These are phyloP conservation scores for Phanerochaete carnosa DNA, from an alignment of 768 basidiomycete genomes.

Conservation along the genomic window DNA sequence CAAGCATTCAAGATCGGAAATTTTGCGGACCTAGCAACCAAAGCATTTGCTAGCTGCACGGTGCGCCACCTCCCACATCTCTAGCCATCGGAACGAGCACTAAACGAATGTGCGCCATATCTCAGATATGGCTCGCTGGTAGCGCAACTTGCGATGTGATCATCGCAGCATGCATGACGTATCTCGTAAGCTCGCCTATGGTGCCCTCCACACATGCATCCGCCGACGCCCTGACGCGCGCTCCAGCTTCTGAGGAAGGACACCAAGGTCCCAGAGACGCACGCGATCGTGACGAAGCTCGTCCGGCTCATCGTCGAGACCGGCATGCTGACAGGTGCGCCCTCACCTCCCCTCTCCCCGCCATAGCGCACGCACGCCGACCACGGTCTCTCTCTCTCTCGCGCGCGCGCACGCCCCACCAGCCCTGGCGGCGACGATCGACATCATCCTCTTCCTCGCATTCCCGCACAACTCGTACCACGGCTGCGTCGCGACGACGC, in stretches of 20 bases:
- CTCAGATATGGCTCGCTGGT: conserved; percentile 22
- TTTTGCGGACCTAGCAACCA: neutral
- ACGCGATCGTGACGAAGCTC: neutral
- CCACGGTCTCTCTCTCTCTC: too few species aligned
- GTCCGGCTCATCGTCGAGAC: conserved; percentile 5
- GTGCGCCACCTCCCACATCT: neutral
- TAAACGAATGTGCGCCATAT: too few species aligned
- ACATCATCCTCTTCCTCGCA: neutral
- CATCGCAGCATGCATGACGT: conserved; percentile 23
- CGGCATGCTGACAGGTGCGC: neutral
- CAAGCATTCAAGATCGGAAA: conserved; percentile 1
- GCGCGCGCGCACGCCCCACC: neutral
- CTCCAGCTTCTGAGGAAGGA: neutral
- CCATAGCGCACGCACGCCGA: too few species aligned
- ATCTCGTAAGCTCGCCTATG: conserved; percentile 22
- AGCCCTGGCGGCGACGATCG: neutral
- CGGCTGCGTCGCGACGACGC: neutral
- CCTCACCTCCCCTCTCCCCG: neutral
- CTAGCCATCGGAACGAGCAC: neutral
- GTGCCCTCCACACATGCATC: neutral
- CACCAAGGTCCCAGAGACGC: neutral
- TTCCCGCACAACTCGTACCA: neutral
- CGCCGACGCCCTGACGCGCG: neutral
- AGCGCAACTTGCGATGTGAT: conserved; percentile 21
- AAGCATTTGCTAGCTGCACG: neutral